phyloP scores from a whole-genome alignment of 140 eudicot species.

The Ambrosia hybrid region DNA sequence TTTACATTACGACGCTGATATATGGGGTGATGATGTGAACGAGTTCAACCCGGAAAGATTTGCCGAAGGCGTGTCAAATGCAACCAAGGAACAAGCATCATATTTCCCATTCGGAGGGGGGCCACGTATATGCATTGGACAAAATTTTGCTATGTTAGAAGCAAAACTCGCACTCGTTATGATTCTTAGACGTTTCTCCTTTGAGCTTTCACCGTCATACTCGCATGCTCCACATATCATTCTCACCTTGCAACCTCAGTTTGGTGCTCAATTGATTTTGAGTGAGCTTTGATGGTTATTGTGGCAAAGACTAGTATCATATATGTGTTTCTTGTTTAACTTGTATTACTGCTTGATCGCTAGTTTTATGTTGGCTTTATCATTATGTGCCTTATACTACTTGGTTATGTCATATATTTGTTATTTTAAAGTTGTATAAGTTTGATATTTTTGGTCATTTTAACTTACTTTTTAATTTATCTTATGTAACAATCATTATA shows the following conservation, averaged over 20 bases:
- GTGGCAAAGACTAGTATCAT: not conserved
- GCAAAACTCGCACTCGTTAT: constrained; percentile 56
- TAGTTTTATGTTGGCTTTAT: too few species aligned
- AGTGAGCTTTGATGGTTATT: constrained; percentile 23
- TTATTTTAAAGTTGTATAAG: too few species aligned
- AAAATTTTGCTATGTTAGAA: constrained; percentile 55
- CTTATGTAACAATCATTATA: too few species aligned
- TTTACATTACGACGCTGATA: constrained; percentile 40
- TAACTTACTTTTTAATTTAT: too few species aligned
- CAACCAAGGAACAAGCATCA: constrained; percentile 44
- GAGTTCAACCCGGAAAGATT: constrained; percentile 64
- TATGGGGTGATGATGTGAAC: constrained; percentile 56
- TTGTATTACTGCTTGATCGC: not conserved
- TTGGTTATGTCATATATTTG: too few species aligned
- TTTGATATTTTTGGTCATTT: too few species aligned
- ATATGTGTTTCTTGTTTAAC: not conserved
- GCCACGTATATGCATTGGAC: constrained; percentile 63
- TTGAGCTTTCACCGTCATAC: constrained; percentile 57
- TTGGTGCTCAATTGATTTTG: constrained; percentile 56
- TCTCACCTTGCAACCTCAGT: constrained; percentile 68
- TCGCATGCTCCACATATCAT: constrained; percentile 61
- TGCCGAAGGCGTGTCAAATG: constrained; percentile 54
- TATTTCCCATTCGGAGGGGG: constrained; percentile 67
- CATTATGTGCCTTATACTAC: too few species aligned
- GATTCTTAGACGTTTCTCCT: constrained; percentile 53